Evolutionary conservation across 768 basidiomycete species (phyloP).

Genomic region (Naganishia kalamii): DNA sequence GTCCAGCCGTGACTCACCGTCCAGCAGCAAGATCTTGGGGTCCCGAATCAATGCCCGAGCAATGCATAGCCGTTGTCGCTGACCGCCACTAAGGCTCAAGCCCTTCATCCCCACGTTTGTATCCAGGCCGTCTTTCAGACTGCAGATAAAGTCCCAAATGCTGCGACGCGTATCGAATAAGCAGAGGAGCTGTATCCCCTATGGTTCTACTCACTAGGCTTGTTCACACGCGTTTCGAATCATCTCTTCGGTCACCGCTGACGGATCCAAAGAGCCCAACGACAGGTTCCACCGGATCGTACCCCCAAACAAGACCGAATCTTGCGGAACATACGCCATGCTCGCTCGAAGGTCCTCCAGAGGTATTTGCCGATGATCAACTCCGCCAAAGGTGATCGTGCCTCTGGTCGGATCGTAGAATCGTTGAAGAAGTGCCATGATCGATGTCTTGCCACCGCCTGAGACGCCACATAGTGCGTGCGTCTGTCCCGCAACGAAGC

Average conservation of each 20-base stretch:
- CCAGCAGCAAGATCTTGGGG: slow-evolving; percentile 39
- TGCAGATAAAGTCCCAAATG: slow-evolving; percentile 26
- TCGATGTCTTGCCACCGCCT: slow-evolving; percentile 33
- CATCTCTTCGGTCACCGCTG: slow-evolving; percentile 25
- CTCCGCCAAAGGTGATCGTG: slow-evolving; percentile 33
- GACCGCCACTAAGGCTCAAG: slow-evolving; percentile 37
- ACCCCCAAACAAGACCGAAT: slow-evolving; percentile 40
- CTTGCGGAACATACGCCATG: slow-evolving; percentile 44
- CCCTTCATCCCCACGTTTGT: slow-evolving; percentile 43
- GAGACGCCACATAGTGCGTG: slow-evolving; percentile 41
- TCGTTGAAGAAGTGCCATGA: slow-evolving; percentile 38
- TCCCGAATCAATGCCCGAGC: slow-evolving; percentile 40
- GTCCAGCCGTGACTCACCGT: too few relatives aligned
- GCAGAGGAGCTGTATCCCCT: too few relatives aligned
- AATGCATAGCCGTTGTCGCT: slow-evolving; percentile 42
- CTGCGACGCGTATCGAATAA: too few relatives aligned
- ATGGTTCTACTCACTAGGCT: slow-evolving; percentile 28
- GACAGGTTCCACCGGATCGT: slow-evolving; percentile 37
- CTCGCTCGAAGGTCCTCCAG: slow-evolving; percentile 28
- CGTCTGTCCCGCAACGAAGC: slow-evolving; percentile 33
- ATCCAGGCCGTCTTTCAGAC: slow-evolving; percentile 35
- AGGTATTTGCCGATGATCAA: slow-evolving; percentile 33
- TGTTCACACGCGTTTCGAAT: slow-evolving; percentile 31
- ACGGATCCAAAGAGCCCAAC: slow-evolving; percentile 23
- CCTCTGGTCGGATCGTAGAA: slow-evolving; percentile 41